Conservation (phyloP, 140 eudicot genomes). For the Anethum foeniculum region DNA sequence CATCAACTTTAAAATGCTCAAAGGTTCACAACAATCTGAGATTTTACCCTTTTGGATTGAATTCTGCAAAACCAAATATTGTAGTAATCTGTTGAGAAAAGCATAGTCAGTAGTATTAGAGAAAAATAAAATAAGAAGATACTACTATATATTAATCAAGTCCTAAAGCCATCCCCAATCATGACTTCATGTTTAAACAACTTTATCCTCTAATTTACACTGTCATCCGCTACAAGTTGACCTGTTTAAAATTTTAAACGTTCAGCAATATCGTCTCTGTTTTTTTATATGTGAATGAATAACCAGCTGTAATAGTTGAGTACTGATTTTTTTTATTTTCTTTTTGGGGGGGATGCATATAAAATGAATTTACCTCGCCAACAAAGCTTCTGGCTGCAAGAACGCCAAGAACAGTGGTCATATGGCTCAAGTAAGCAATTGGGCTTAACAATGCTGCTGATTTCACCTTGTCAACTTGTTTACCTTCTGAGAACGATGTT, state of each 20-base stretch:
- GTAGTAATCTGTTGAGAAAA: conserved; percentile 43
- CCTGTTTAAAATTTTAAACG: background rate
- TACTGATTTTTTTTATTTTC: background rate
- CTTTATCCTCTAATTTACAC: no score
- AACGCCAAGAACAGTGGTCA: conserved; percentile 63
- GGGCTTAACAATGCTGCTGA: conserved; percentile 84
- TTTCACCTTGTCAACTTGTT: conserved; percentile 49
- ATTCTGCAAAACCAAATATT: conserved; percentile 59
- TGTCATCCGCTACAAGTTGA: background rate
- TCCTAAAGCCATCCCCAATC: background rate
- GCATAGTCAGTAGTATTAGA: background rate
- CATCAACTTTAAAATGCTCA: background rate
- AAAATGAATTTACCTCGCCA: conserved; percentile 36
- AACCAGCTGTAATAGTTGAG: background rate
- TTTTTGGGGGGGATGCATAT: background rate
- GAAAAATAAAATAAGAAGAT: background rate
- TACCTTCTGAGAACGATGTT: conserved; percentile 67
- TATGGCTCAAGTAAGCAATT: conserved; percentile 77
- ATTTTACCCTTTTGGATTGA: conserved; percentile 64
- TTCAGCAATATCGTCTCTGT: background rate
- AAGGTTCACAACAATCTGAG: background rate
- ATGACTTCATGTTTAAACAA: no score
- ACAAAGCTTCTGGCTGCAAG: conserved; percentile 50
- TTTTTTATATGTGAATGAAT: background rate
- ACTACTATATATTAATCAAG: background rate